Percentiles rank a stretch among this genome's conserved stretches.
Evolutionary conservation across 1,284 basidiomycete genomes (phyloP).

Genomic region (Schizopora paradoxa): DNA sequence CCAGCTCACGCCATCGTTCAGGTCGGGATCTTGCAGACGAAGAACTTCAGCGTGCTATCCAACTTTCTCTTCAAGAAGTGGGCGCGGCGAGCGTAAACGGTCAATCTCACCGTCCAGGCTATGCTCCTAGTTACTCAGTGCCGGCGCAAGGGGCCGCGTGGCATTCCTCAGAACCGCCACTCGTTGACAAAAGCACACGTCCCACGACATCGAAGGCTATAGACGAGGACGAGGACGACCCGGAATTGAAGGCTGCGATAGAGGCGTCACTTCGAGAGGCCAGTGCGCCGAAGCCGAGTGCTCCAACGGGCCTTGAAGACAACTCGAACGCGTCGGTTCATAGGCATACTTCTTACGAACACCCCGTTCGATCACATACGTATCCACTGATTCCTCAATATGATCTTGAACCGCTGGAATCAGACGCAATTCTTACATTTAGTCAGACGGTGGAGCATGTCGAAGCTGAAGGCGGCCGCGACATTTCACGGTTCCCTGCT

Average conservation of each 20-base stretch:
- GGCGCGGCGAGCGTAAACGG: constrained; percentile 38
- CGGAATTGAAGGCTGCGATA: constrained; percentile 90
- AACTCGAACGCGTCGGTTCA: too few relatives aligned
- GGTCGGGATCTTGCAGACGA: constrained; percentile 74
- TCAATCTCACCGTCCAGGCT: constrained; percentile 49
- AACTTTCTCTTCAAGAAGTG: constrained; percentile 83
- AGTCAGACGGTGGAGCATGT: constrained; percentile 86
- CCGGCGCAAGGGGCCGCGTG: constrained; percentile 35
- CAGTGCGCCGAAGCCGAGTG: constrained; percentile 73
- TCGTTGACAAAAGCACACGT: constrained; percentile 49
- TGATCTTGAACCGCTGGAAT: constrained; percentile 75
- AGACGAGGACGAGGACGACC: constrained; percentile 83
- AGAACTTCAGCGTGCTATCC: constrained; percentile 91
- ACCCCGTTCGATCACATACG: constrained; percentile 32
- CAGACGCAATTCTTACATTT: constrained; percentile 83
- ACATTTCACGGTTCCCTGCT: constrained; percentile 76
- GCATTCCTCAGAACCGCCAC: constrained; percentile 69
- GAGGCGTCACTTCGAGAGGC: constrained; percentile 91
- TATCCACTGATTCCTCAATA: constrained; percentile 59
- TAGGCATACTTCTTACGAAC: constrained; percentile 40
- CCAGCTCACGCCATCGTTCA: constrained; percentile 44
- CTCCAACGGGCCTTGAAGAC: constrained; percentile 59
- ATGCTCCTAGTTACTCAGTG: constrained; percentile 56
- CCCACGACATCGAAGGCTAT: constrained; percentile 33
- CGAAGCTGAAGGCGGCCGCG: constrained; percentile 70